Evolutionary conservation across 371 early-diverging fungal species (phyloP).

Genomic region (Mortierella sp.): DNA sequence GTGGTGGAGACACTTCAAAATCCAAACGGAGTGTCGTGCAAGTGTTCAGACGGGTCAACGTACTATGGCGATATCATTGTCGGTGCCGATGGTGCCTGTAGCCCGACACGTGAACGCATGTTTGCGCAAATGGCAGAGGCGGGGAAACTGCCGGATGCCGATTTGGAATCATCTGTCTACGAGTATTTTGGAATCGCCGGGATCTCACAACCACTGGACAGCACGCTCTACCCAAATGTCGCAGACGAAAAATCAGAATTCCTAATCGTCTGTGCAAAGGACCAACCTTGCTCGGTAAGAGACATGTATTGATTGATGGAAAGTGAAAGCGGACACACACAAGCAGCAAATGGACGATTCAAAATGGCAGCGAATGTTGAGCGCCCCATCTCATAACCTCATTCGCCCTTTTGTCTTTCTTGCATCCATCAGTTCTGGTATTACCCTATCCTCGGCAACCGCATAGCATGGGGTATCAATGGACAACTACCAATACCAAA

Average conservation of each 20-base stretch:
- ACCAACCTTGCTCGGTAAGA: conserved; percentile 25
- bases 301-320: not conserved
- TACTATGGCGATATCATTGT: conserved; percentile 52
- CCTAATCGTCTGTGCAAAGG: conserved; percentile 27
- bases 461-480: conserved; percentile 32
- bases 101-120: conserved; percentile 38
- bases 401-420: not conserved
- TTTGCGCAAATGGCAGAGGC: conserved; percentile 28
- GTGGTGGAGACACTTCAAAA: conserved; percentile 45
- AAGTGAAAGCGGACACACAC: too few species aligned
- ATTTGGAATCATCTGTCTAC: conserved; percentile 31
- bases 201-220: conserved; percentile 12
- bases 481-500: conserved; percentile 20
- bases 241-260: conserved; percentile 6
- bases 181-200: conserved; percentile 25
- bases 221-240: conserved; percentile 8
- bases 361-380: too few species aligned
- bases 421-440: conserved; percentile 35
- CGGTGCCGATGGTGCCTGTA: conserved; percentile 41
- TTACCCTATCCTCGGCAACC: conserved; percentile 16
- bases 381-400: too few species aligned
- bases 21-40: conserved; percentile 39
- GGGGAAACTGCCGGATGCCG: conserved; percentile 32
- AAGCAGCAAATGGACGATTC: too few species aligned
- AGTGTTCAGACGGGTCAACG: conserved; percentile 45